A percentile compares a stretch with the other conserved stretches of the same genome.
phyloP scores from a whole-genome alignment of 306 rosid species.

The Trifolium fragiferum region DNA sequence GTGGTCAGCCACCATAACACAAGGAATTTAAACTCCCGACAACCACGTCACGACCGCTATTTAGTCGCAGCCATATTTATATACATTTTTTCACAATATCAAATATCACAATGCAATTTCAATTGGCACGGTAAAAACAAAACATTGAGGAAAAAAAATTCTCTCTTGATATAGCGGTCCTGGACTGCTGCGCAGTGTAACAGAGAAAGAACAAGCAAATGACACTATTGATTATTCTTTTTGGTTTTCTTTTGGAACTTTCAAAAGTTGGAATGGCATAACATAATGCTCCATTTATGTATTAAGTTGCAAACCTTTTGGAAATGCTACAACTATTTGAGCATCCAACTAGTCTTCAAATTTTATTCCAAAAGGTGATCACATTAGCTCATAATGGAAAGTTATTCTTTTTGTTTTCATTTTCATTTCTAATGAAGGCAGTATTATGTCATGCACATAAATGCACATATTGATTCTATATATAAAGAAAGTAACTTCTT shows the following conservation, averaged over 20 bases:
- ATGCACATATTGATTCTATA: background rate
- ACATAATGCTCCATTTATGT: conserved; percentile 14
- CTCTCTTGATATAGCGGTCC: too few relatives aligned
- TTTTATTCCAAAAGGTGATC: conserved; percentile 7
- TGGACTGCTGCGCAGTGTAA: too few relatives aligned
- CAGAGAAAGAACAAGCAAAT: background rate
- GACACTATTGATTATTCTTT: background rate
- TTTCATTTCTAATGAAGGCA: conserved; percentile 4
- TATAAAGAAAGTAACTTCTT: background rate
- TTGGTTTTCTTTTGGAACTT: background rate
- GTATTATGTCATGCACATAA: background rate
- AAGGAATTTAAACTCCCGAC: too few relatives aligned
- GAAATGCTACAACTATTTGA: background rate
- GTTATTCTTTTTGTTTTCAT: conserved; percentile 17
- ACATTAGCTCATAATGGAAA: conserved; percentile 14
- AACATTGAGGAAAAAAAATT: too few relatives aligned
- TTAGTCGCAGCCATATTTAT: too few relatives aligned
- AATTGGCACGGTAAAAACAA: too few relatives aligned
- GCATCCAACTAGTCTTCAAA: conserved; percentile 6
- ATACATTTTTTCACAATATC: too few relatives aligned
- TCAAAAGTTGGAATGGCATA: conserved; percentile 31
- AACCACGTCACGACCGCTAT: too few relatives aligned
- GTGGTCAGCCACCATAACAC: too few relatives aligned
- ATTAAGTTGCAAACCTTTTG: conserved; percentile 20
- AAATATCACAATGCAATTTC: too few relatives aligned